A percentile compares a stretch with the other conserved stretches of the same genome.
These are phyloP conservation scores for Harrya chromipes DNA, from an alignment of 768 basidiomycete species.

Conservation along the genomic window DNA sequence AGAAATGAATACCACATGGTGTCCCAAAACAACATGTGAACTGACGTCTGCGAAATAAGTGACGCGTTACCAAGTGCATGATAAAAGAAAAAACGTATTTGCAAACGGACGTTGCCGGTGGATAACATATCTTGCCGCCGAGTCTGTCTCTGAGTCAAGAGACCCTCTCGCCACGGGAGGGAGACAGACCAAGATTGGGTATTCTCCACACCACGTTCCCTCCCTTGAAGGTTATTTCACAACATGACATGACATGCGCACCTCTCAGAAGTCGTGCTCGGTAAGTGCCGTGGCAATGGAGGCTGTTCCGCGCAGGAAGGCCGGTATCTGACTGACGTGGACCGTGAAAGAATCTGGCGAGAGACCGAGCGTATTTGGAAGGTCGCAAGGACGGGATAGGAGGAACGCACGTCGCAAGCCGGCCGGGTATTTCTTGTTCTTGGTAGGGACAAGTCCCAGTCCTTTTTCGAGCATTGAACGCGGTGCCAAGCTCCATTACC, in stretches of 20 bases:
- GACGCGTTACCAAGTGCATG: background rate
- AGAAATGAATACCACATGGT: constrained; percentile 25
- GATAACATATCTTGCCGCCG: constrained; percentile 20
- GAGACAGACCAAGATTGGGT: constrained; percentile 4
- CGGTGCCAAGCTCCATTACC: constrained; percentile 23
- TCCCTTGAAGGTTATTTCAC: constrained; percentile 30
- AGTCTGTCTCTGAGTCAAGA: background rate
- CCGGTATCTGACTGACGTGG: constrained; percentile 7
- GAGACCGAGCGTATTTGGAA: constrained; percentile 21
- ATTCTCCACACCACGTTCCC: constrained; percentile 32
- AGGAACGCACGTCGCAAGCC: background rate
- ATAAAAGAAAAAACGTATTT: constrained; percentile 10
- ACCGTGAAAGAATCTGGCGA: constrained; percentile 7
- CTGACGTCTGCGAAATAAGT: constrained; percentile 15
- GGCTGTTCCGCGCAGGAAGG: constrained; percentile 16
- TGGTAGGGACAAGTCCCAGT: constrained; percentile 1
- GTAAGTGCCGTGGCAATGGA: constrained; percentile 19
- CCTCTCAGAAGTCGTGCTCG: constrained; percentile 6
- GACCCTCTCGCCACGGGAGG: background rate
- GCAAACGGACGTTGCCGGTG: constrained; percentile 17
- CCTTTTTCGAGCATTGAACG: constrained; percentile 17
- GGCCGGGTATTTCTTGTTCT: no score
- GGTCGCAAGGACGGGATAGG: constrained; percentile 9
- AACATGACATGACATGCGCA: constrained; percentile 6
- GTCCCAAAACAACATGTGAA: constrained; percentile 8